Evolutionary conservation across 2,329 filamentous ascomycete genomes (phyloP), one percentile per base, ranked within the genome.

Genomic region (Fusarium zealandicum): DNA sequence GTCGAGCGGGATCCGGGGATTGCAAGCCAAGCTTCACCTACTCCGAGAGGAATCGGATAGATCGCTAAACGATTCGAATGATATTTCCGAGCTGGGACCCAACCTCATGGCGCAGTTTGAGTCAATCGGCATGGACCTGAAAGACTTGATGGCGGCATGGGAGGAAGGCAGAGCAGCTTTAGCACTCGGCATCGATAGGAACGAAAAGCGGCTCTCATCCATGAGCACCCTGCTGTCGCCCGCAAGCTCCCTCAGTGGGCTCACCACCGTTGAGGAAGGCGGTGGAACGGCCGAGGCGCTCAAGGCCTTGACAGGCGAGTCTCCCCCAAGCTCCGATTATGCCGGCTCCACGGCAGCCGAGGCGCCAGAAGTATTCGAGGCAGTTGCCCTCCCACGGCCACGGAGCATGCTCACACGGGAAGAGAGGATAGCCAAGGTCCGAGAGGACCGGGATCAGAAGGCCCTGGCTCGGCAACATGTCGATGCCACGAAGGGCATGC

Each of bases 1-100:
- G 28, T 96, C 92, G 0, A 90, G 92, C 49, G 93, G 92, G 13
- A 96, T 98, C 57, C 88, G 93, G 22, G 90, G 91, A 10, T 81
- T 99, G 41, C 93, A 98, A 74, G 95, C 95, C 30, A 99, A 98
- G 73, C 86, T 99, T 78, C 92, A 96, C 55, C 81, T 99, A 7
- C 77, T 98, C 48, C 87, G 92, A 42, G 95, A 99, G 72, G 92
- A 97, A 72, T 96, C 92, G 0, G 91, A 90, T 69, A 85, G 85
- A 55, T 86, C 86, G 36, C 75, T 96, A 22, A 90, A 96, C 67
- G 86, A 89, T 64, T 86, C 90, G 31, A 80, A 82, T 53, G 85
- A 88, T 64, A 85, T 90, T 14, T 85, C 86, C 4, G 90, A 96
- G 62, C 82, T 96, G 13, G 91, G 90, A 1, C 83, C 88, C 1